A percentile compares a stretch with the other conserved stretches of the same genome.
Evolutionary conservation across 306 rosid genomes (phyloP).

Genomic region (Rosa persica): DNA sequence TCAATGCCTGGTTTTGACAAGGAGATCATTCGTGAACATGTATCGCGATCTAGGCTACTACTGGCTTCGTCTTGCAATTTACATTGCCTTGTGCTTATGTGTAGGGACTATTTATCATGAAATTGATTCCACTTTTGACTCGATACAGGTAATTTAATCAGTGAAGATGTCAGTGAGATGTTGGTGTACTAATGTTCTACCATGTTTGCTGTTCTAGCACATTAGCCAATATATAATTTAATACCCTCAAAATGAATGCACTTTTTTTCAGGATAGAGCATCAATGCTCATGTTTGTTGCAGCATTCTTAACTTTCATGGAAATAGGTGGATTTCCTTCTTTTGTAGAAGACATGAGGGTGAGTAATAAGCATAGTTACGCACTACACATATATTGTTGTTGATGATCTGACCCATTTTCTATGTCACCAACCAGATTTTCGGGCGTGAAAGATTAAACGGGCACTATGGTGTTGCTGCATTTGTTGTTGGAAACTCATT

Average conservation of each 20-base stretch:
- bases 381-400: background rate
- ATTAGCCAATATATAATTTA: background rate
- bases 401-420: background rate
- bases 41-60: slow-evolving; percentile 50
- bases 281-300: slow-evolving; percentile 55
- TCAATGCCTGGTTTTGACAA: slow-evolving; percentile 38
- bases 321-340: slow-evolving; percentile 73
- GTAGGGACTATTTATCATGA: slow-evolving; percentile 40
- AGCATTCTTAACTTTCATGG: slow-evolving; percentile 67
- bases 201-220: background rate
- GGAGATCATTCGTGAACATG: slow-evolving; percentile 50
- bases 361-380: background rate
- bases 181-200: background rate
- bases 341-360: slow-evolving; percentile 81
- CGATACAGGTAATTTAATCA: slow-evolving; percentile 37
- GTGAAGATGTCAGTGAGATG: background rate
- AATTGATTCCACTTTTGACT: slow-evolving; percentile 29
- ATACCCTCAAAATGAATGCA: background rate
- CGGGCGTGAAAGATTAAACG: slow-evolving; percentile 54
- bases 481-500: slow-evolving; percentile 46
- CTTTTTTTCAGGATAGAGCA: slow-evolving; percentile 56
- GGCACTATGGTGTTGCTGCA: slow-evolving; percentile 54
- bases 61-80: slow-evolving; percentile 47
- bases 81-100: slow-evolving; percentile 39
- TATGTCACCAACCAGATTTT: slow-evolving; percentile 36